These are phyloP conservation scores for Phyllosticta citriasiana DNA, from an alignment of 2,329 filamentous ascomycete genomes.

Conservation along the genomic window DNA sequence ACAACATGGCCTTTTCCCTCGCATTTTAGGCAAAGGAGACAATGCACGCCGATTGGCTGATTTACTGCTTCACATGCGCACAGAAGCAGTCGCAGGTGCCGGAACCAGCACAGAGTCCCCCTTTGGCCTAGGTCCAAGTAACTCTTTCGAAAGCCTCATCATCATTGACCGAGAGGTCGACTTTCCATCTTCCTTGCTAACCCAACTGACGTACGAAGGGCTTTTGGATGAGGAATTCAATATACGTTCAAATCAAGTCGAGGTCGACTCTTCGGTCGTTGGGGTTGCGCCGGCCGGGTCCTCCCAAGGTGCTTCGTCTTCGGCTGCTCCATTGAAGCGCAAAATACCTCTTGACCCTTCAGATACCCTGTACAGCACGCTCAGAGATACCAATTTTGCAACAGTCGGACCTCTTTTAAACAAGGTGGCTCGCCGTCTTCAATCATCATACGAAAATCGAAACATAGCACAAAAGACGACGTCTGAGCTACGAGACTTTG, in stretches of 20 bases:
- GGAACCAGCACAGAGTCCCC: conserved; percentile 37
- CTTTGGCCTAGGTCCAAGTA: conserved; percentile 71
- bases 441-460: conserved; percentile 78
- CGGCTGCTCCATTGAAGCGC: conserved; percentile 55
- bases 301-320: conserved; percentile 34
- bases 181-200: conserved; percentile 82
- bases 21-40: conserved; percentile 91
- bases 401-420: conserved; percentile 84
- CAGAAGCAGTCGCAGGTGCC: conserved; percentile 75
- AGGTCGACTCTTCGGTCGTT: conserved; percentile 83
- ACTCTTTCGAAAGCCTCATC: conserved; percentile 79
- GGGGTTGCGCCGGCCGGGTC: conserved; percentile 56
- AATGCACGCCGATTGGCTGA: conserved; percentile 85
- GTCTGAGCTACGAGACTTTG: conserved; percentile 85
- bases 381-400: conserved; percentile 90
- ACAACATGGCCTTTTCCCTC: conserved; percentile 83
- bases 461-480: conserved; percentile 74
- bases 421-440: conserved; percentile 77
- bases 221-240: conserved; percentile 88
- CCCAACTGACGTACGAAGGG: conserved; percentile 93
- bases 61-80: conserved; percentile 79
- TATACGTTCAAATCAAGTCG: conserved; percentile 84
- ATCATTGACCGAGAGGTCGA: conserved; percentile 94
- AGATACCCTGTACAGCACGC: conserved; percentile 77
- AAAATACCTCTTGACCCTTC: conserved; percentile 83